phyloP scores from a whole-genome alignment of 345 rosid genomes.

The Salix viminalis region DNA sequence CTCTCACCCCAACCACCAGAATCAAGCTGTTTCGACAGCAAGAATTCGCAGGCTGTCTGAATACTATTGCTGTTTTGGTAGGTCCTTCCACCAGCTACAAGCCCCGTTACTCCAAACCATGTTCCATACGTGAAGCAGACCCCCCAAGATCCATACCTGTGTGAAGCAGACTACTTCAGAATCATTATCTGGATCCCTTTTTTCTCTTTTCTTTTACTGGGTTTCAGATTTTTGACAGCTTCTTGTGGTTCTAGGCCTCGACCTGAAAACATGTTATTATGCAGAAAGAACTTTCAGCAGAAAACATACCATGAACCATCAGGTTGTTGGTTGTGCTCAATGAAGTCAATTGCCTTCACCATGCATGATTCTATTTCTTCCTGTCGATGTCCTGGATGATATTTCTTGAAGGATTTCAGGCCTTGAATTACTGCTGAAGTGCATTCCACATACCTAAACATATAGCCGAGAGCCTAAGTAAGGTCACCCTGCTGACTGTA shows the following conservation, averaged over 20 bases:
- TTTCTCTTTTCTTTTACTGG: too few species aligned
- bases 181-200: too few species aligned
- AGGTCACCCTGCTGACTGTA: too few species aligned
- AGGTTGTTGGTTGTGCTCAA: constrained; percentile 41
- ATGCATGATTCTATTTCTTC: constrained; percentile 41
- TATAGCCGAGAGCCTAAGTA: too few species aligned
- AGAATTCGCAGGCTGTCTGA: constrained; percentile 51
- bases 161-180: neutral
- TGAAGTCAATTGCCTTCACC: constrained; percentile 41
- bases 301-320: constrained; percentile 67
- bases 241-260: too few species aligned
- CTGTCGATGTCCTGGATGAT: constrained; percentile 30
- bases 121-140: constrained; percentile 76
- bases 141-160: constrained; percentile 81
- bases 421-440: constrained; percentile 72
- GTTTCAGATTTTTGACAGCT: too few species aligned
- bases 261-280: too few species aligned
- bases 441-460: constrained; percentile 66
- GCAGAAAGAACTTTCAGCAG: too few species aligned
- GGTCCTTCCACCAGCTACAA: constrained; percentile 42
- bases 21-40: constrained; percentile 49
- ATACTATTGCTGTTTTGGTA: constrained; percentile 33
- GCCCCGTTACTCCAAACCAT: constrained; percentile 68
- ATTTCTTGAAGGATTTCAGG: constrained; percentile 33
- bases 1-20: constrained; percentile 81